These are phyloP conservation scores for Colletotrichum shisoi DNA, from an alignment of 2,329 filamentous ascomycete species.

Conservation along the genomic window DNA sequence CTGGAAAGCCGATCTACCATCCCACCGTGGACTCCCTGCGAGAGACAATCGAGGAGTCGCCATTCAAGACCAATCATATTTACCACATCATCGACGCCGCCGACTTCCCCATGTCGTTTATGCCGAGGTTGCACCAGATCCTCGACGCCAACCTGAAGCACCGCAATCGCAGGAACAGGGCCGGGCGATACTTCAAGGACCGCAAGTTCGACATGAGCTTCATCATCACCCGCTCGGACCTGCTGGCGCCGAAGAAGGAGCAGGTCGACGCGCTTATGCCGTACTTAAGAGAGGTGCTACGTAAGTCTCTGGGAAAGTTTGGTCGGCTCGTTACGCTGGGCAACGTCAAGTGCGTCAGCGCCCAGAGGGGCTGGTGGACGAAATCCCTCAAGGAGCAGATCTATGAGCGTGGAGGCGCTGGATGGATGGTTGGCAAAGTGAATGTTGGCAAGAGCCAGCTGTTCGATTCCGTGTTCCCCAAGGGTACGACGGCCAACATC, in stretches of 20 bases:
- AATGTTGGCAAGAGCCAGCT: constrained; percentile 97
- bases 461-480: constrained; percentile 87
- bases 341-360: constrained; percentile 86
- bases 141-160: constrained; percentile 79
- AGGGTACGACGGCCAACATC: constrained; percentile 55
- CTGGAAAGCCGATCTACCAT: constrained; percentile 76
- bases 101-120: constrained; percentile 93
- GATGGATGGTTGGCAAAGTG: constrained; percentile 97
- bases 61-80: constrained; percentile 89
- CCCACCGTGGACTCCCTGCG: constrained; percentile 82
- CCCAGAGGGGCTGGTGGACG: constrained; percentile 90
- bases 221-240: constrained; percentile 86
- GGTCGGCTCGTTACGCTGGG: constrained; percentile 80
- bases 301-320: constrained; percentile 74
- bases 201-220: constrained; percentile 83
- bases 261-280: constrained; percentile 88
- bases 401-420: constrained; percentile 80
- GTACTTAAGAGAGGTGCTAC: constrained; percentile 78
- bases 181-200: constrained; percentile 70
- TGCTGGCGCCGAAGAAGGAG: constrained; percentile 82
- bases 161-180: constrained; percentile 78
- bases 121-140: constrained; percentile 76
- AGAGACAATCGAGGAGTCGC: constrained; percentile 86
- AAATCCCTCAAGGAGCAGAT: constrained; percentile 85
- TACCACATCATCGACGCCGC: constrained; percentile 96